These are phyloP conservation scores for Suillus americanus DNA, from an alignment of 768 basidiomycete genomes.

Conservation along the genomic window DNA sequence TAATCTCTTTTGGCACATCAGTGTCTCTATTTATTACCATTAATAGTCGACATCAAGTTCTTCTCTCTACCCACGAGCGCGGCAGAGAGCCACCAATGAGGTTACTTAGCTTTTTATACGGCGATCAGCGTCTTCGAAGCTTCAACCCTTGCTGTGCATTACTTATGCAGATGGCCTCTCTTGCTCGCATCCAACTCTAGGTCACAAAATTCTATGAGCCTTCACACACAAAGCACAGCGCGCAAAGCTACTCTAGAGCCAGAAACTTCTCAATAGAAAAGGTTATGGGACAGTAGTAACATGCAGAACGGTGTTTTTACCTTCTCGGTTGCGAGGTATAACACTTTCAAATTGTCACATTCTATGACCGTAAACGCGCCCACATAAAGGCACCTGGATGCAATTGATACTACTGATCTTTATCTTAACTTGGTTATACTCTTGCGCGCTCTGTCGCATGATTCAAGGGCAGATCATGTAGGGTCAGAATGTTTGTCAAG, in stretches of 20 bases:
- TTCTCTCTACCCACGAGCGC: background rate
- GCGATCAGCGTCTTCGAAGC: slow-evolving; percentile 5
- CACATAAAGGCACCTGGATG: background rate
- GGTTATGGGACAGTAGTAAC: background rate
- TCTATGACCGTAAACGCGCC: background rate
- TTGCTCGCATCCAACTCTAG: slow-evolving; percentile 2
- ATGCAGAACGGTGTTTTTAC: background rate
- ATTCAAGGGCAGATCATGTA: background rate
- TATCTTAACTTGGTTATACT: background rate
- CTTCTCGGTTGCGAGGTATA: background rate
- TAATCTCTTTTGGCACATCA: background rate
- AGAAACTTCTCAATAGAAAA: background rate
- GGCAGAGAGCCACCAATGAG: background rate
- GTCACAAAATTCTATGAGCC: background rate
- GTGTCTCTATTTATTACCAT: background rate
- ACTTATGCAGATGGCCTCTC: background rate
- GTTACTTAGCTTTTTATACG: background rate
- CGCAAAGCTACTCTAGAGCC: too few species aligned
- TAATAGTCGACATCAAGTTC: background rate
- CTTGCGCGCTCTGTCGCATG: background rate
- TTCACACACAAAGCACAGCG: background rate
- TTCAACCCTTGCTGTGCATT: slow-evolving; percentile 6
- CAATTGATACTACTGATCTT: background rate
- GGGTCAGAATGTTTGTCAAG: background rate
- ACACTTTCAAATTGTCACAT: background rate